Base-by-base conservation (phyloP, 176 grass and related monocot species). In the Metroxylon sagu region DNA sequence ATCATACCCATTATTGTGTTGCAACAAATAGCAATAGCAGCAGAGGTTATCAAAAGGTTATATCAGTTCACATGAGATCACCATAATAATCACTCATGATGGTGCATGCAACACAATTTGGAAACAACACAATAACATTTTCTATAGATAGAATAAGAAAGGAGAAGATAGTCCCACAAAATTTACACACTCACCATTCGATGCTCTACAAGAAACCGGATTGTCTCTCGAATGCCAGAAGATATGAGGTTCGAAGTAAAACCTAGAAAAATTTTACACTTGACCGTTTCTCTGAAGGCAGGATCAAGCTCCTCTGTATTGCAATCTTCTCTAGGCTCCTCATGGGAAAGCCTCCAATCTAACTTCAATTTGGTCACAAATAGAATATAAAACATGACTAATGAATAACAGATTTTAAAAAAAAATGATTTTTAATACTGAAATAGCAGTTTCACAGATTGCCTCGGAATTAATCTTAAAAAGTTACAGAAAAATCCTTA, bases 171-270 rank as follows among this genome's bases (percentile, higher is more conserved):
- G 35, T 43, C 8, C 7, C 12, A 2, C 10, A 43, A 43, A 43
- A 43, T 43, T 43, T 43, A 43, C 8, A 12, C 53, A 80, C 62
- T 96, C 52, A 96, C 91, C 91, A 90, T 96, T 15, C n/a, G 76
- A 72, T 90, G 91, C 74, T 96, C 77, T 28, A 80, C 84, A 14
- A 96, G 77, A 74, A 96, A 96, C 51, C 75, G 64, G 57, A 96
- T 74, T 16, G 79, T 74, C 74, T 96, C 86, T 53, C 91, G 74
- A 68, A 90, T 79, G 35, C 91, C 86, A 74, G 91, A 96, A 54
- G 91, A 96, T 35, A 87, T 55, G 16, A 96, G 83, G 71, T 96
- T 95, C 19, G 91, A 96, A 82, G 92, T 97, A 59, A 97, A 97
- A 5, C 92, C 92, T 28, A 97, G 76, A 77, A 96, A 96, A 39